Base-by-base conservation (phyloP, 306 rosid species). In the Bauhinia variegata region DNA sequence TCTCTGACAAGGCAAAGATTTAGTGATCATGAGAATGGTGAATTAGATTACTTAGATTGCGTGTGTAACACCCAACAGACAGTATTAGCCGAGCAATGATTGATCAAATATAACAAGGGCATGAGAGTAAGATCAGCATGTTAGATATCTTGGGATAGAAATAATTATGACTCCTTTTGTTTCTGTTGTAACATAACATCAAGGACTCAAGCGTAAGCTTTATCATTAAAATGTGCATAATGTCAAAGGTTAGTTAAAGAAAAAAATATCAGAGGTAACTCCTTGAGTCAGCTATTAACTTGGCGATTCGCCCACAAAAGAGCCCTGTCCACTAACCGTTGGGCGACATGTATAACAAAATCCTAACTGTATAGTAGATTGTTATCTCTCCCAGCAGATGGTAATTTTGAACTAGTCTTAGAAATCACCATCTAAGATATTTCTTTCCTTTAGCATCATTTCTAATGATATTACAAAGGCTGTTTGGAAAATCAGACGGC, bases 361-460 rank as follows among this genome's bases (percentile, higher is more conserved):
- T 23, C 28, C 28, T 1, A 23, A 23, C 28, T 23, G 2, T 23
- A 23, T 1, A 23, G 2, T 23, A 23, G 28, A 23, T 18, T 11
- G 57, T 63, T 30, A 10, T 36, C 75, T 63, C 36, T 18, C 5
- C 49, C 11, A 16, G 58, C 56, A 53, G 23, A 61, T n/a, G 41
- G 53, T 13, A 34, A 42, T 42, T 17, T 58, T 13, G 50, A 17
- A 36, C 63, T 11, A 59, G 52, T 46, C 50, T 52, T 4, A 49
- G 39, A 36, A 36, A 63, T 77, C 74, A 76, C 34, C 73, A 7
- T 71, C 91, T 73, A 11, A 8, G 60, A 52, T 88, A 88, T 43
- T 72, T 79, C 73, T 34, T 83, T 41, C 96, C 96, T 10, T 39
- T 18, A 9, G 86, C 89, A 65, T 88, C 86, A 3, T 81, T 84